Evolutionary conservation across 208 protist species (phyloP).

Genomic region (Endotrypanum monterogeii): DNA sequence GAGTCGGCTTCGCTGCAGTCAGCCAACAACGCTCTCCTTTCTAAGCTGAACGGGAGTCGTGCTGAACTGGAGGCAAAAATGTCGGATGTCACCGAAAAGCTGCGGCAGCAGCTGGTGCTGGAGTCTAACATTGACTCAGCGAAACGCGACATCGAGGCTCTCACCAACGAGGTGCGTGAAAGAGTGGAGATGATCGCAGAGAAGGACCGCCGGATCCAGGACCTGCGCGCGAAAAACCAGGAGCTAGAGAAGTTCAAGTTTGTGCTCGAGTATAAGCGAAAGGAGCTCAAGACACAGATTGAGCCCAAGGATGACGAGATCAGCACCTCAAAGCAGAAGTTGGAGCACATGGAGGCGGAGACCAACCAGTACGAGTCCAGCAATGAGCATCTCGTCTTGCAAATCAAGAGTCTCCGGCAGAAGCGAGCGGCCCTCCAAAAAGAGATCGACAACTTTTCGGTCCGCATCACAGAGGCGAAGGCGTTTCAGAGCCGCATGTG

Average conservation of each 20-base stretch:
- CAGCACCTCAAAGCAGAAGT: slow-evolving; percentile 90
- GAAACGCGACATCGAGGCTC: slow-evolving; percentile 94
- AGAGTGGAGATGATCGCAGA: slow-evolving; percentile 95
- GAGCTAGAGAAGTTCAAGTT: slow-evolving; percentile 99
- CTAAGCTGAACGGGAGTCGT: slow-evolving; percentile 90
- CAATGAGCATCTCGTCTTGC: slow-evolving; percentile 92
- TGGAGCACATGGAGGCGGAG: slow-evolving; percentile 95
- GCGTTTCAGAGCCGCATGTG: slow-evolving; percentile 89
- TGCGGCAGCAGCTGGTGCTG: slow-evolving; percentile 80
- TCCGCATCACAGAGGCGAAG: slow-evolving; percentile 72
- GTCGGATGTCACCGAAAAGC: slow-evolving; percentile 84
- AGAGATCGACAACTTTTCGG: slow-evolving; percentile 84
- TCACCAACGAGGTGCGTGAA: slow-evolving; percentile 93
- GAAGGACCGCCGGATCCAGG: slow-evolving; percentile 97
- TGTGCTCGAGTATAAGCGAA: slow-evolving; percentile 98
- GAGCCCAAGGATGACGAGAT: slow-evolving; percentile 97
- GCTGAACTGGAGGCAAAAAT: slow-evolving; percentile 93
- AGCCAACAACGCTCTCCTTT: slow-evolving; percentile 84
- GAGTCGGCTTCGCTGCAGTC: slow-evolving; percentile 85
- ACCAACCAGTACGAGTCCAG: slow-evolving; percentile 93
- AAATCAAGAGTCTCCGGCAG: slow-evolving; percentile 92
- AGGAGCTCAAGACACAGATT: slow-evolving; percentile 98
- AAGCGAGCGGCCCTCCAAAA: slow-evolving; percentile 94
- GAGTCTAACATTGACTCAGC: slow-evolving; percentile 93
- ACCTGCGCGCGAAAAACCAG: slow-evolving; percentile 98